Evolutionary conservation across 2,329 filamentous ascomycete species (phyloP).

Genomic region (Paraphaeosphaeria minitans): DNA sequence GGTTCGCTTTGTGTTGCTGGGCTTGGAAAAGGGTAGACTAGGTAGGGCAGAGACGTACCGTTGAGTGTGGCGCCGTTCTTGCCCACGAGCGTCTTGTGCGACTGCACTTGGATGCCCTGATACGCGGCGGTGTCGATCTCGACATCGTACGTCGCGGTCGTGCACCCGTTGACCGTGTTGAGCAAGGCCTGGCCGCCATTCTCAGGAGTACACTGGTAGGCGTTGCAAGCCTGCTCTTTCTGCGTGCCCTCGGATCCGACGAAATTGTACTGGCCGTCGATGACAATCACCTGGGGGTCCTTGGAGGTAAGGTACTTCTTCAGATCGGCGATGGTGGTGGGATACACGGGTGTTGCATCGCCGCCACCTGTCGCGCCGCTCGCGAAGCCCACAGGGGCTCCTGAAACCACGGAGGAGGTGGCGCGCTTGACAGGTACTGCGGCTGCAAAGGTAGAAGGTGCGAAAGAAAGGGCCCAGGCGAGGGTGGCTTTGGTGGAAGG

Average conservation of each 20-base stretch:
- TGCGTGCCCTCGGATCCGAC: slow-evolving; percentile 27
- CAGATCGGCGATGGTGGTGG: slow-evolving; percentile 19
- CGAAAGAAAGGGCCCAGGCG: neutral
- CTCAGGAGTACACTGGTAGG: neutral
- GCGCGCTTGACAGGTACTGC: neutral
- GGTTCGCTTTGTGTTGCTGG: neutral
- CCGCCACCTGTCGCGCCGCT: slow-evolving; percentile 19
- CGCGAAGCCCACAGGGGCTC: slow-evolving; percentile 12
- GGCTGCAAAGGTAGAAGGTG: neutral
- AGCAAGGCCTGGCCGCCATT: neutral
- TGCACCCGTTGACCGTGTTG: neutral
- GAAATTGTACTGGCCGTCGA: slow-evolving; percentile 36
- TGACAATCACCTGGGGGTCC: slow-evolving; percentile 43
- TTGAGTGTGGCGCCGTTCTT: slow-evolving; percentile 45
- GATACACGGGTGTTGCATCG: slow-evolving; percentile 17
- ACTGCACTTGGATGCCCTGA: slow-evolving; percentile 13
- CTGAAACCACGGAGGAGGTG: neutral
- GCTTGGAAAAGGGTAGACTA: neutral
- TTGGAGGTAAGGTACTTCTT: slow-evolving; percentile 31
- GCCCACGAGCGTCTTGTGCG: slow-evolving; percentile 51
- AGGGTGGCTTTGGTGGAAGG: neutral
- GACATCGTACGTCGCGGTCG: neutral
- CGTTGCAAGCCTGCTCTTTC: slow-evolving; percentile 21
- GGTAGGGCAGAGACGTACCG: slow-evolving; percentile 21
- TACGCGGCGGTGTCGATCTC: neutral